A percentile compares a stretch with the other conserved stretches of the same genome.
phyloP scores from a whole-genome alignment of 768 basidiomycete genomes.

The Russula sp. region DNA sequence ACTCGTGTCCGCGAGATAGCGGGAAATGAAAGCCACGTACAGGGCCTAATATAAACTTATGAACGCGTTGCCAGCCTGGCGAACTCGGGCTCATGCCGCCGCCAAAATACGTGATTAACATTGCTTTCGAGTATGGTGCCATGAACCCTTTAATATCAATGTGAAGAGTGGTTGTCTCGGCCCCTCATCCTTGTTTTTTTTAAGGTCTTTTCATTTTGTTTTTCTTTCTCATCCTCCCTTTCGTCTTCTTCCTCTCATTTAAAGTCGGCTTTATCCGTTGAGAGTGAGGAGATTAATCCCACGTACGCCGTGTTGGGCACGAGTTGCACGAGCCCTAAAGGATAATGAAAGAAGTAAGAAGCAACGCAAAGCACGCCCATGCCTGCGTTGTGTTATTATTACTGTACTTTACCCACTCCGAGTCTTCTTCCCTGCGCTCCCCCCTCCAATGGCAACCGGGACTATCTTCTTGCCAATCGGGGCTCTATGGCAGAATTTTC shows the following conservation, averaged over 20 bases:
- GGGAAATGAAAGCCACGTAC: slow-evolving; percentile 7
- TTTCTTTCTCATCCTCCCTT: neutral
- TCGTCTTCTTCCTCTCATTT: neutral
- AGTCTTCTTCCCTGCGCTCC: neutral
- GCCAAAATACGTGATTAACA: slow-evolving; percentile 1
- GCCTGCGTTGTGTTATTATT: no score
- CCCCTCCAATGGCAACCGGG: neutral
- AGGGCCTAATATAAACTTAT: neutral
- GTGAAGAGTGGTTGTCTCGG: slow-evolving; percentile 7
- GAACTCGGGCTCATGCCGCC: neutral
- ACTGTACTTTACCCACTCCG: no score
- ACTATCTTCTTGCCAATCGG: neutral
- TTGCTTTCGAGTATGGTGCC: neutral
- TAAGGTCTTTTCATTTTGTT: neutral
- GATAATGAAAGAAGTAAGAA: no score
- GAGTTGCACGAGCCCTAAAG: no score
- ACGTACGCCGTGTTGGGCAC: no score
- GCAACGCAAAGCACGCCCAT: no score
- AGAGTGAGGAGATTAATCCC: no score
- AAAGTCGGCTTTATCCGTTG: neutral
- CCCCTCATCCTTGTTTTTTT: neutral
- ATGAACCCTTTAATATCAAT: neutral
- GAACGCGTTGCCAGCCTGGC: slow-evolving; percentile 4
- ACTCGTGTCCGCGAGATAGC: slow-evolving; percentile 8
- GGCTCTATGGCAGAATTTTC: slow-evolving; percentile 2